Percentiles rank a stretch among this genome's conserved stretches.
Evolutionary conservation across 768 basidiomycete genomes (phyloP).

Genomic region (Termitomyces sp.): DNA sequence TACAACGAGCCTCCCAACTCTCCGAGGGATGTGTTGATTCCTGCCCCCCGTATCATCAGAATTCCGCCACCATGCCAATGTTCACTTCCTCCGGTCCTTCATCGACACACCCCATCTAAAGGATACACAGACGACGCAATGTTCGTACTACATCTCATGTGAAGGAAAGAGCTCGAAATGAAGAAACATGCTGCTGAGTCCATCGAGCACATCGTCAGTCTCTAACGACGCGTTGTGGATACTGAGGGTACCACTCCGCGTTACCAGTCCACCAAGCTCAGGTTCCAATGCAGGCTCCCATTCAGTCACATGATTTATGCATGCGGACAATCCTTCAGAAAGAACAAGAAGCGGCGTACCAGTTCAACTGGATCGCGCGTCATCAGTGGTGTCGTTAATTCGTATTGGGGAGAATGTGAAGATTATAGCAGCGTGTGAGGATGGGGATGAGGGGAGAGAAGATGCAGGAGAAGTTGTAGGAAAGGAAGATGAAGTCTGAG

Average conservation of each 20-base stretch:
- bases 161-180: not conserved
- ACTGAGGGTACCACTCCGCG: no score
- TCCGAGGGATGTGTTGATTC: not conserved
- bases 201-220: not conserved
- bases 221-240: not conserved
- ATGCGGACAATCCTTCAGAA: not conserved
- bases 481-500: no score
- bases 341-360: not conserved
- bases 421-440: no score
- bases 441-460: not conserved
- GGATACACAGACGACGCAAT: not conserved
- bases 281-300: no score
- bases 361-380: not conserved
- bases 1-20: no score
- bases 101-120: no score
- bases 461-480: not conserved
- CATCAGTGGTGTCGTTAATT: not conserved
- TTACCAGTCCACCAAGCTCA: no score
- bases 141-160: not conserved
- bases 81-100: no score
- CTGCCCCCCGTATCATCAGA: not conserved
- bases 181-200: not conserved
- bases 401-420: not conserved
- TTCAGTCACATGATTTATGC: no score
- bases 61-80: no score